Evolutionary conservation across 805 yeast genomes (phyloP), one percentile per base, ranked within the genome.

Genomic region (Pichia pseudocactophila): DNA sequence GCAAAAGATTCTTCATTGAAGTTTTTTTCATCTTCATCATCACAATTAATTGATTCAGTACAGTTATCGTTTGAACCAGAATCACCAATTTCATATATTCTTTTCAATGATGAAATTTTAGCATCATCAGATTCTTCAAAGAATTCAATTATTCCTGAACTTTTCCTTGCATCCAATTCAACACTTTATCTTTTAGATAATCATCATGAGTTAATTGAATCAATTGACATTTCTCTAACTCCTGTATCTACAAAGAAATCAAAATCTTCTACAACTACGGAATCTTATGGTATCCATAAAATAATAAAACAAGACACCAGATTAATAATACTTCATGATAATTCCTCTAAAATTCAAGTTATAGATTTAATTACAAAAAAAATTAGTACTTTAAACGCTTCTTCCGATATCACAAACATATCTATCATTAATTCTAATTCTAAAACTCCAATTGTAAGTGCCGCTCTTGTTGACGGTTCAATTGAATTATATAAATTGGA

Each of bases 311-410:
- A 38, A 27, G 39, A 28, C 9, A 25, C 36, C 7, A 28, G 7
- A 8, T 7, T 43, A 7, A 39, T 35, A 7, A 36, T 39, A 16
- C 20, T 31, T 15, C 36, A 35, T 13, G 12, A 36, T 9, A 34
- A 41, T 17, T 30, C 31, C 16, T 22, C 36, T 3, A n/a, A 11
- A 9, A 32, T 39, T 34, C 41, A 48, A 30, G 51, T 63, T 19
- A 52, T 50, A 27, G 57, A 55, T 13, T 34, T 55, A 30, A 47
- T 50, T 11, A 52, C 61, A 6, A 57, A 54, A 26, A 55, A 61
- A 16, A 45, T 55, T 57, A 30, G 45, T 47, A 57, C 16, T 9
- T 39, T 43, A 11, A 41, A 61, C 2, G 57, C 67, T 38, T 70
- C 53, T 1, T 47, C 62, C 3, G 32, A 36, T 35, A 39, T 42